These are phyloP conservation scores for Bullera alba DNA, from an alignment of 768 basidiomycete genomes.

Conservation along the genomic window DNA sequence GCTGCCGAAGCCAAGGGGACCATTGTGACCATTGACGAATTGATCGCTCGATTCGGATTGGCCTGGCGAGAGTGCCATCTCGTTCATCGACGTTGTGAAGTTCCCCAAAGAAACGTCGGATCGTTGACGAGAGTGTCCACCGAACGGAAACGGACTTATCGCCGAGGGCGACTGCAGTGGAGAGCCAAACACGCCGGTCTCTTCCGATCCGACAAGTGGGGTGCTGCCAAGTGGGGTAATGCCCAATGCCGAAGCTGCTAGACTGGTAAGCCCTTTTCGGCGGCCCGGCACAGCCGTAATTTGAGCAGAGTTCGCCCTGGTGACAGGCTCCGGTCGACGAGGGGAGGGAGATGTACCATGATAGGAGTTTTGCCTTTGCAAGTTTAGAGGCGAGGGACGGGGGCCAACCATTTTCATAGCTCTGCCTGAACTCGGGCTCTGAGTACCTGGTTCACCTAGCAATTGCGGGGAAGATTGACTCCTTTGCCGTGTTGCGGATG, in stretches of 20 bases:
- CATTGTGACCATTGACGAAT: constrained; percentile 10
- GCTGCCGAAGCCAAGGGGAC: no score
- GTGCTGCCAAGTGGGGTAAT: constrained; percentile 40
- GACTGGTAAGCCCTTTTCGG: constrained; percentile 26
- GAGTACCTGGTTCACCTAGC: constrained; percentile 15
- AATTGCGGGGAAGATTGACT: constrained; percentile 41
- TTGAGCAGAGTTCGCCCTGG: constrained; percentile 34
- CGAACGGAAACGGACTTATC: constrained; percentile 4
- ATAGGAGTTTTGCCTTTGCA: constrained; percentile 41
- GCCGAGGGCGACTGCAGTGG: constrained; percentile 27
- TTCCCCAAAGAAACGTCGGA: constrained; percentile 30
- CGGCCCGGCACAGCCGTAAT: constrained; percentile 7
- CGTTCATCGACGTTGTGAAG: constrained; percentile 30
- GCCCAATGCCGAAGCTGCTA: constrained; percentile 44
- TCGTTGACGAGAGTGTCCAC: constrained; percentile 28
- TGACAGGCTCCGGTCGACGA: constrained; percentile 28
- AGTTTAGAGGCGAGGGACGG: constrained; percentile 29
- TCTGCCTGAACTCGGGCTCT: constrained; percentile 39
- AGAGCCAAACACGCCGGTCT: constrained; percentile 7
- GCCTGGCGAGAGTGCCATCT: constrained; percentile 41
- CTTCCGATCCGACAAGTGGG: no score
- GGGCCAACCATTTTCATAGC: constrained; percentile 16
- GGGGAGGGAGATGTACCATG: constrained; percentile 40
- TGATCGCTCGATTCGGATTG: constrained; percentile 20
- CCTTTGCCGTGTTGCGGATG: constrained; percentile 28